phyloP scores from a whole-genome alignment of 169 alveolate genomes.

The Toxoplasma gondii region DNA sequence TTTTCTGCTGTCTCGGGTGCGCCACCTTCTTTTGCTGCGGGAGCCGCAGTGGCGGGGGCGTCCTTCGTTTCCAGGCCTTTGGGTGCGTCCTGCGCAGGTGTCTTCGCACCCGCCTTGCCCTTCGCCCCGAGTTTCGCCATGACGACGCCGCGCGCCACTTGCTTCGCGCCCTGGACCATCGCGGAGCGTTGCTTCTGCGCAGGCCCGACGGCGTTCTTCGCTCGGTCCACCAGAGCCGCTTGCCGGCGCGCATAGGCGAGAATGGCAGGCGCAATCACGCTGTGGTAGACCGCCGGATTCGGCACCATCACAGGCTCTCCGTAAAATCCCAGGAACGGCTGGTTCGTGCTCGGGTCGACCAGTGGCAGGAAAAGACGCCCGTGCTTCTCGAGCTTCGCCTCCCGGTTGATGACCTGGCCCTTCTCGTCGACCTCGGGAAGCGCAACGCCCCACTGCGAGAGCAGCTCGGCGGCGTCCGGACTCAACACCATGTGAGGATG shows the following conservation, averaged over 20 bases:
- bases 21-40: no score
- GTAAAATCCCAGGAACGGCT: slow-evolving; percentile 46
- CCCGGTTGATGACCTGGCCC: slow-evolving; percentile 32
- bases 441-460: slow-evolving; percentile 40
- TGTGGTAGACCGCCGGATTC: slow-evolving; percentile 62
- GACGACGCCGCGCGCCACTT: no score
- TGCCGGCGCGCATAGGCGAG: background rate
- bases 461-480: slow-evolving; percentile 46
- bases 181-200: background rate
- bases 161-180: no score
- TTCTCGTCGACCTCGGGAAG: slow-evolving; percentile 37
- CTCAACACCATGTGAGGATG: slow-evolving; percentile 52
- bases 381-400: background rate
- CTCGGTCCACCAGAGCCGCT: background rate
- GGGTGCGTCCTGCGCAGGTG: no score
- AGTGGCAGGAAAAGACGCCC: slow-evolving; percentile 44
- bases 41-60: no score
- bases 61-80: no score
- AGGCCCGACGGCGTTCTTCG: background rate
- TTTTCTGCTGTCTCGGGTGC: no score
- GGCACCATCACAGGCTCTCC: slow-evolving; percentile 65
- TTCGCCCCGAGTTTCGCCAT: no score
- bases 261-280: slow-evolving; percentile 12
- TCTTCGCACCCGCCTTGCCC: no score
- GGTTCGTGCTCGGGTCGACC: slow-evolving; percentile 43